Conservation (phyloP, 1,284 basidiomycete genomes). For the Boletus calvinii region DNA sequence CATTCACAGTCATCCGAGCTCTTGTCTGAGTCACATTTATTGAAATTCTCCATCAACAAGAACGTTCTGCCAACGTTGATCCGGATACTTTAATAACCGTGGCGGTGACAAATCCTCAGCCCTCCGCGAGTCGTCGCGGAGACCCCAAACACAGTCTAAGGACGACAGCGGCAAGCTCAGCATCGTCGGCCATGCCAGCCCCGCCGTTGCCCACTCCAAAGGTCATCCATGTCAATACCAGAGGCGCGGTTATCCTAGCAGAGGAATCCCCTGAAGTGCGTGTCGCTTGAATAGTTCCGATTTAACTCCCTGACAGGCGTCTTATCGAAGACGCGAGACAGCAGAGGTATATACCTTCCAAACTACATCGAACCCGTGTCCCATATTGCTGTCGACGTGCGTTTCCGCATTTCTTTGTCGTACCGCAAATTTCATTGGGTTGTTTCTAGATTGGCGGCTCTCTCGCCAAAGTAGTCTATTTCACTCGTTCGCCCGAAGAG, state of each 20-base stretch:
- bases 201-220: conserved; percentile 62
- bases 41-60: neutral
- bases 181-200: conserved; percentile 32
- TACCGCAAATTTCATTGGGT: conserved; percentile 1
- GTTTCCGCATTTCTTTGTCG: conserved; percentile 35
- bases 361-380: conserved; percentile 97
- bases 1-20: conserved; percentile 1
- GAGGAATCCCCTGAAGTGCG: conserved; percentile 91
- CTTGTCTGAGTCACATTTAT: conserved; percentile 2
- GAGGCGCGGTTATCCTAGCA: conserved; percentile 85
- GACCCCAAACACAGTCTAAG: conserved; percentile 16
- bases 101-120: conserved; percentile 22
- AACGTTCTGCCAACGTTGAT: conserved; percentile 12
- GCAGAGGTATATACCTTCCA: conserved; percentile 92
- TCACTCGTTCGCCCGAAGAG: conserved; percentile 86
- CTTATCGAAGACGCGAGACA: conserved; percentile 75
- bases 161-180: conserved; percentile 11
- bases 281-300: conserved; percentile 5
- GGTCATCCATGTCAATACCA: conserved; percentile 82
- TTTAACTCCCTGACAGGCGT: conserved; percentile 9
- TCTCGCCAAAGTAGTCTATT: conserved; percentile 97
- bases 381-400: conserved; percentile 92
- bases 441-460: conserved; percentile 86
- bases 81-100: neutral
- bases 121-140: conserved; percentile 8